Evolutionary conservation across 192 early-diverging fungal species (phyloP).

Genomic region (Coemansia interrupta): DNA sequence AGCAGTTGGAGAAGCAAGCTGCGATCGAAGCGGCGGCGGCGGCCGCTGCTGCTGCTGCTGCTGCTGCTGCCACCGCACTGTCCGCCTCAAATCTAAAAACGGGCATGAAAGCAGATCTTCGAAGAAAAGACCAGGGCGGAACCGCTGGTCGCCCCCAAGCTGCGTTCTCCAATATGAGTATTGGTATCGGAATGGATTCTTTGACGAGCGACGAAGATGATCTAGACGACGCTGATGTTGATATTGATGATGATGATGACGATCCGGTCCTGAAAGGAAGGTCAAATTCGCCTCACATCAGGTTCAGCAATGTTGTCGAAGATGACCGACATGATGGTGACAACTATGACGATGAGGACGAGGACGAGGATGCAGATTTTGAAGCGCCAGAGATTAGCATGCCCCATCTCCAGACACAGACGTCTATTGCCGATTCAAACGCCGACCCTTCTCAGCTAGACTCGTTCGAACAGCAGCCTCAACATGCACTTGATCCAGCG

Average conservation of each 20-base stretch:
- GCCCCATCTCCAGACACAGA: slow-evolving; percentile 2
- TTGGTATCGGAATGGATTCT: not conserved
- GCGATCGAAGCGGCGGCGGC: not conserved
- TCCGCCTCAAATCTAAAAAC: too few species aligned
- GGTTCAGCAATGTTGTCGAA: not conserved
- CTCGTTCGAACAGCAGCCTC: not conserved
- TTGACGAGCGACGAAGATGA: slow-evolving; percentile 5
- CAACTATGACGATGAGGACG: slow-evolving; percentile 20
- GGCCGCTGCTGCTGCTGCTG: too few species aligned
- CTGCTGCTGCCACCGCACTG: too few species aligned
- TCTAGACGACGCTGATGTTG: slow-evolving; percentile 3
- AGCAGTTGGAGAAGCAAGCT: slow-evolving; percentile 8
- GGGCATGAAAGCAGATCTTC: too few species aligned
- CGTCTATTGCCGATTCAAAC: not conserved
- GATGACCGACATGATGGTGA: slow-evolving; percentile 3
- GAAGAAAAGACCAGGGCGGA: not conserved
- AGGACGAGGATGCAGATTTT: slow-evolving; percentile 48
- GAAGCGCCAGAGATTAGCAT: slow-evolving; percentile 31
- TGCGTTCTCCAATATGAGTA: not conserved
- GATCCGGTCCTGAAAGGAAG: not conserved
- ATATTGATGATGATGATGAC: slow-evolving; percentile 11
- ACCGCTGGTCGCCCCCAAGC: not conserved
- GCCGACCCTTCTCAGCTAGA: not conserved
- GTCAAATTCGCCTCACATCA: not conserved
- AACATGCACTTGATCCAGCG: too few species aligned